A percentile compares a stretch with the other conserved stretches of the same genome.
Conservation (phyloP, 345 rosid genomes). For the Populus alba region DNA sequence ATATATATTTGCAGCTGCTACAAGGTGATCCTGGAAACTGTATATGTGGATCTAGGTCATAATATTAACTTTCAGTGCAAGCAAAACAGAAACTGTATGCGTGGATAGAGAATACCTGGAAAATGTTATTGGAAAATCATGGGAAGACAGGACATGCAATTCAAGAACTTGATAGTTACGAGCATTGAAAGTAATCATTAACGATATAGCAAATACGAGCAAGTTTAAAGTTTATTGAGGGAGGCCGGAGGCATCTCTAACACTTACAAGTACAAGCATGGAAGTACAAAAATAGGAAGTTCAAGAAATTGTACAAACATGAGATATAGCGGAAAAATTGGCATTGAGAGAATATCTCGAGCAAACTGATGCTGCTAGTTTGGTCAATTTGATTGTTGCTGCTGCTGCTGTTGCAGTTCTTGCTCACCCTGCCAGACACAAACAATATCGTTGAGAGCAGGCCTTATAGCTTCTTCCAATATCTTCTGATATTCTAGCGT, state of each 20-base stretch:
- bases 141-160: background rate
- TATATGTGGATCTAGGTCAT: too few species aligned
- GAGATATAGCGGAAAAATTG: background rate
- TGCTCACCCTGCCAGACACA: constrained; percentile 23
- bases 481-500: constrained; percentile 24
- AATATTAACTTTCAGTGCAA: background rate
- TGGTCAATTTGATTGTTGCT: background rate
- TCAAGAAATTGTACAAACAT: background rate
- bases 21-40: background rate
- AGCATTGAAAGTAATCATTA: background rate
- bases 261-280: background rate
- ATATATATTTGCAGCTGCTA: background rate
- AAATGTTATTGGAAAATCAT: background rate
- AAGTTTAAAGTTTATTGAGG: background rate
- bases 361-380: background rate
- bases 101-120: background rate
- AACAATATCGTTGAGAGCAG: constrained; percentile 25
- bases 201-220: background rate
- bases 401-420: constrained; percentile 6
- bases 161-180: background rate
- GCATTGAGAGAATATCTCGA: background rate
- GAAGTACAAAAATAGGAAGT: background rate
- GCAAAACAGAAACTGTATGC: background rate
- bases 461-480: constrained; percentile 16
- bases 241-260: background rate